A percentile compares a stretch with the other conserved stretches of the same genome.
These are phyloP conservation scores for Celoporthe dispersa DNA, from an alignment of 2,329 filamentous ascomycete species.

Conservation along the genomic window DNA sequence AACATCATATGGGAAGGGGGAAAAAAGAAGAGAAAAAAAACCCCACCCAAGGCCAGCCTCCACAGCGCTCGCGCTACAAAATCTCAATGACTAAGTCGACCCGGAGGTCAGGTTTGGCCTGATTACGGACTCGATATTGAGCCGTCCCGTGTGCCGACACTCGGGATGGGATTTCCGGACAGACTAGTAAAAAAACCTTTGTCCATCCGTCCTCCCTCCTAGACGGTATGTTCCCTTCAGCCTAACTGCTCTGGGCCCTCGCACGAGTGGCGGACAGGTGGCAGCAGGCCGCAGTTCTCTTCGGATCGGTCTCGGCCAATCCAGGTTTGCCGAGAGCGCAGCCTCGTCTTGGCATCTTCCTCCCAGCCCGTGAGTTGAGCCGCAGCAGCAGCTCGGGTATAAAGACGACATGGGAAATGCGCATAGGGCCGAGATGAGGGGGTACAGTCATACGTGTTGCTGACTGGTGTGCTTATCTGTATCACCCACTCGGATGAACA, in stretches of 20 bases:
- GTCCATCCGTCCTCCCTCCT: no score
- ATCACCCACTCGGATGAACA: background rate
- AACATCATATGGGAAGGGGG: no score
- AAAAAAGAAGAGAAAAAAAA: no score
- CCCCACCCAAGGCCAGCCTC: no score
- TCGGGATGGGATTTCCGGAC: background rate
- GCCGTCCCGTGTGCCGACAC: background rate
- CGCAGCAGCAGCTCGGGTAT: background rate
- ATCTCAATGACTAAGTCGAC: no score
- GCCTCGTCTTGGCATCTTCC: background rate
- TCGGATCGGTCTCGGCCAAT: background rate
- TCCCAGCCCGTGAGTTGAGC: background rate
- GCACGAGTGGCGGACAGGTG: no score
- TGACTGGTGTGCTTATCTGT: background rate
- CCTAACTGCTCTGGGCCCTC: no score
- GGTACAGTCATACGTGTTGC: background rate
- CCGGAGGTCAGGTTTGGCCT: no score
- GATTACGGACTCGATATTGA: background rate
- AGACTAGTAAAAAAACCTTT: no score
- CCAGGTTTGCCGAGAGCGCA: background rate
- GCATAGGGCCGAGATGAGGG: background rate
- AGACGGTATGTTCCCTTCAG: no score
- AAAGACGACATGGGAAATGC: background rate
- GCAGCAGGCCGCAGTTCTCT: no score
- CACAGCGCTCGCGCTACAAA: no score